Conservation (phyloP, 1,139 yeast genomes). For the Geotrichum bryndzae region DNA sequence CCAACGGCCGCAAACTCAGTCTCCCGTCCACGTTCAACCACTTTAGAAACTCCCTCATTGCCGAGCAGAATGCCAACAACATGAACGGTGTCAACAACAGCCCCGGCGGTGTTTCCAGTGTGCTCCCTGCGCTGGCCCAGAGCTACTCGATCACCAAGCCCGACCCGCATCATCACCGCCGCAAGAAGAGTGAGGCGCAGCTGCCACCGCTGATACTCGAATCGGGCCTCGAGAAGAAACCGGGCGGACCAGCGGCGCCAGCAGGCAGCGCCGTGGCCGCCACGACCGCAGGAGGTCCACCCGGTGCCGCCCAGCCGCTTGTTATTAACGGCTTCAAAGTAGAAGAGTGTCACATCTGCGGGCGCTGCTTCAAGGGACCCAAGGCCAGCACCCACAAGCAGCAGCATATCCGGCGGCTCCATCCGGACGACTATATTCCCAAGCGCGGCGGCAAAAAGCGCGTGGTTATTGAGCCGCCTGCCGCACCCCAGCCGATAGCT, state of each 20-base stretch:
- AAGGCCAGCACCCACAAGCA: slow-evolving; percentile 44
- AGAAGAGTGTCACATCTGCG: slow-evolving; percentile 41
- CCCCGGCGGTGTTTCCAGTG: not conserved
- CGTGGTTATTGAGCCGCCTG: slow-evolving; percentile 15
- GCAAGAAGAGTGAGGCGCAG: not conserved
- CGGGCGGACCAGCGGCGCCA: slow-evolving; percentile 8
- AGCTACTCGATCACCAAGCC: not conserved
- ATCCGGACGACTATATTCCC: slow-evolving; percentile 42
- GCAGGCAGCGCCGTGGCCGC: slow-evolving; percentile 7
- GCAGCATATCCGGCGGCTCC: slow-evolving; percentile 43
- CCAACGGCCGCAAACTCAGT: not conserved
- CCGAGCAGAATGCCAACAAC: not conserved
- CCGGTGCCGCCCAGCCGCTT: not conserved
- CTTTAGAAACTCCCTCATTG: not conserved
- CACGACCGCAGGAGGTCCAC: not conserved
- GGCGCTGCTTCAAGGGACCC: slow-evolving; percentile 43
- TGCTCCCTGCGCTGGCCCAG: not conserved
- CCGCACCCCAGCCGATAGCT: not conserved
- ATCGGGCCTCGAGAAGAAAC: not conserved
- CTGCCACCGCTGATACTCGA: not conserved
- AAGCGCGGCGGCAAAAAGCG: slow-evolving; percentile 42
- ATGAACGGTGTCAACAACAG: not conserved
- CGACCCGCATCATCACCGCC: not conserved
- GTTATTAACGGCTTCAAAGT: slow-evolving; percentile 26
- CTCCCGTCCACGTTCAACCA: not conserved